Evolutionary conservation across 805 yeast species (phyloP).

Genomic region (Naumovozyma dairenensis): DNA sequence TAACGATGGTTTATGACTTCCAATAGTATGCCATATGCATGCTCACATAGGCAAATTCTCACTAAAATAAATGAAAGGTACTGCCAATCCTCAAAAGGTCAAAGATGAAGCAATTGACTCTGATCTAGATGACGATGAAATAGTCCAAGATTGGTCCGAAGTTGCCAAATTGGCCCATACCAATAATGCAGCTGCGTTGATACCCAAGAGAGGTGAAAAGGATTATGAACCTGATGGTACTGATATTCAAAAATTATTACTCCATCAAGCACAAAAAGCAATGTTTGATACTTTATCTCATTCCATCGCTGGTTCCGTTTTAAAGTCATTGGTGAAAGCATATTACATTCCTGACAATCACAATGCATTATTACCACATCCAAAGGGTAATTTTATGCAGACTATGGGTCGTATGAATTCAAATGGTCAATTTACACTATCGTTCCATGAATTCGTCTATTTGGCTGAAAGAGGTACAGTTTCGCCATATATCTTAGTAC

Average conservation of each 20-base stretch:
- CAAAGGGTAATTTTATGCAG: conserved; percentile 64
- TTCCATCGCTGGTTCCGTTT: conserved; percentile 36
- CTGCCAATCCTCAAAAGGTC: too few species aligned
- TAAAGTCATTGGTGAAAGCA: conserved; percentile 44
- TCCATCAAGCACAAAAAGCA: conserved; percentile 48
- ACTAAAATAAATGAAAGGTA: too few species aligned
- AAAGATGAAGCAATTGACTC: too few species aligned
- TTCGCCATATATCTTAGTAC: conserved; percentile 29
- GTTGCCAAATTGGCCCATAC: conserved; percentile 22
- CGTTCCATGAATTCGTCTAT: conserved; percentile 63
- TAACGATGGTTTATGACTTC: too few species aligned
- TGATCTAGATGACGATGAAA: conserved; percentile 34
- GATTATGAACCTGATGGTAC: conserved; percentile 82
- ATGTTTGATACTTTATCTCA: conserved; percentile 61
- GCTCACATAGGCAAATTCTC: too few species aligned
- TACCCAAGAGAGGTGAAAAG: conserved; percentile 75
- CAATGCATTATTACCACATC: conserved; percentile 34
- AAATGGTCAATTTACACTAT: conserved; percentile 41
- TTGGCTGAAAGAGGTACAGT: conserved; percentile 72
- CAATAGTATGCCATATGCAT: too few species aligned
- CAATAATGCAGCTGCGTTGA: conserved; percentile 10
- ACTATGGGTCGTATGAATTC: conserved; percentile 57
- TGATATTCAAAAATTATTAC: conserved; percentile 35
- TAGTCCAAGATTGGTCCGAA: conserved; percentile 45
- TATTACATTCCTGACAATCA: conserved; percentile 33